Evolutionary conservation across 345 rosid species (phyloP).

Genomic region (Cardamine chenopodiifolia): DNA sequence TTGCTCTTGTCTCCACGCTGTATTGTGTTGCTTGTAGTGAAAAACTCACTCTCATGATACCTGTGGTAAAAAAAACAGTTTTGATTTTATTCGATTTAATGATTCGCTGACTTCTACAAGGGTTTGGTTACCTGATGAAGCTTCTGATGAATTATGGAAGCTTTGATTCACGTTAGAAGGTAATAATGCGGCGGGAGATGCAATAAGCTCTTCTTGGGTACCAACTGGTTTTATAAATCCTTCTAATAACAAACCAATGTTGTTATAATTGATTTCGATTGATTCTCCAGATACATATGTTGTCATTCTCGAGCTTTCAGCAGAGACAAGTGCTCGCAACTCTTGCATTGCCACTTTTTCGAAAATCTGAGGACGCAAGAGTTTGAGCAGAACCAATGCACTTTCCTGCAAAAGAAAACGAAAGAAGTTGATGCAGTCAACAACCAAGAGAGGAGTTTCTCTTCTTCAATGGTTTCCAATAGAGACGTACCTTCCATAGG

Average conservation of each 20-base stretch:
- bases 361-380: conserved; percentile 85
- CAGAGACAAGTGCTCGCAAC: conserved; percentile 65
- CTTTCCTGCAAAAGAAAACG: conserved; percentile 62
- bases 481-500: conserved; percentile 78
- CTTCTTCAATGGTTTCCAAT: conserved; percentile 4
- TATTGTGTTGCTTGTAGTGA: conserved; percentile 58
- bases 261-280: conserved; percentile 61
- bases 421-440: conserved; percentile 13
- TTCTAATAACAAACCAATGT: conserved; percentile 75
- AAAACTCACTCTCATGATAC: conserved; percentile 49
- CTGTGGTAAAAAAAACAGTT: conserved; percentile 9
- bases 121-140: conserved; percentile 59
- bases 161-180: conserved; percentile 56
- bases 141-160: conserved; percentile 51
- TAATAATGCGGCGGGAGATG: conserved; percentile 67
- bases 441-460: conserved; percentile 10
- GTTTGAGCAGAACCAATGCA: conserved; percentile 71
- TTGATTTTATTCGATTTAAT: background rate
- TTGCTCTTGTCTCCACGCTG: conserved; percentile 79
- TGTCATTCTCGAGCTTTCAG: conserved; percentile 63
- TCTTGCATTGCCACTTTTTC: conserved; percentile 82
- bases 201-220: conserved; percentile 58
- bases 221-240: conserved; percentile 69
- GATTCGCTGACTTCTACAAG: background rate
- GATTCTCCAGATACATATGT: conserved; percentile 70